These are phyloP conservation scores for Nakaseomyces nivariensis DNA, from an alignment of 1,139 yeast species.

Conservation along the genomic window DNA sequence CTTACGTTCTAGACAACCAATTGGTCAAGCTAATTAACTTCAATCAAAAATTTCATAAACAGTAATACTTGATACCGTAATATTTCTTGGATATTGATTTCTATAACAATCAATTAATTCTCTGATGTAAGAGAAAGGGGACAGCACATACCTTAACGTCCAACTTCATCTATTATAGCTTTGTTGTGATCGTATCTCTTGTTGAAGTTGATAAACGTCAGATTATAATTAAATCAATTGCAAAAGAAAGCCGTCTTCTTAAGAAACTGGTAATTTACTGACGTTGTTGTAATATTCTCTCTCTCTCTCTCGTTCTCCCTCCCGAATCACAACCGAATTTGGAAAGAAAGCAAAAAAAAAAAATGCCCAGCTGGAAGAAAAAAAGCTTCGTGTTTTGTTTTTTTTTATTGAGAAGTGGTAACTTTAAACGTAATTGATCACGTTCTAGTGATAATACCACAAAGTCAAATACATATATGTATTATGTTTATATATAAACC, in stretches of 20 bases:
- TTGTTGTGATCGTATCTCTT: neutral
- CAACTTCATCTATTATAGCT: conserved; percentile 5
- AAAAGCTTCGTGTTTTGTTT: neutral
- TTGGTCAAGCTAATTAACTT: too few species aligned
- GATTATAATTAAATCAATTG: neutral
- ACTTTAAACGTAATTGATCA: neutral
- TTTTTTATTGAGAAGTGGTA: neutral
- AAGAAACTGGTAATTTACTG: neutral
- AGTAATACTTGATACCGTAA: too few species aligned
- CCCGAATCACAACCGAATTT: neutral
- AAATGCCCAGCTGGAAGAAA: neutral
- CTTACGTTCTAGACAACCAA: too few species aligned
- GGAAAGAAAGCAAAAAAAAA: neutral
- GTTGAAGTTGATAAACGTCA: conserved; percentile 1
- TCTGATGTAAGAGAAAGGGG: neutral
- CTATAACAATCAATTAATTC: too few species aligned
- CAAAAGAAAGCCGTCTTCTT: neutral
- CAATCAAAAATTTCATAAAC: too few species aligned
- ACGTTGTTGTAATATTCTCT: neutral
- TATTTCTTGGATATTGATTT: too few species aligned
- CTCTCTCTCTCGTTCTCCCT: neutral
- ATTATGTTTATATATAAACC: too few species aligned
- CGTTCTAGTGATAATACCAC: neutral
- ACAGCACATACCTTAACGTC: conserved; percentile 6
- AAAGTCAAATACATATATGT: neutral